Evolutionary conservation across 2,329 filamentous ascomycete genomes (phyloP), one percentile per base, ranked within the genome.

Genomic region (Zalaria obscura): DNA sequence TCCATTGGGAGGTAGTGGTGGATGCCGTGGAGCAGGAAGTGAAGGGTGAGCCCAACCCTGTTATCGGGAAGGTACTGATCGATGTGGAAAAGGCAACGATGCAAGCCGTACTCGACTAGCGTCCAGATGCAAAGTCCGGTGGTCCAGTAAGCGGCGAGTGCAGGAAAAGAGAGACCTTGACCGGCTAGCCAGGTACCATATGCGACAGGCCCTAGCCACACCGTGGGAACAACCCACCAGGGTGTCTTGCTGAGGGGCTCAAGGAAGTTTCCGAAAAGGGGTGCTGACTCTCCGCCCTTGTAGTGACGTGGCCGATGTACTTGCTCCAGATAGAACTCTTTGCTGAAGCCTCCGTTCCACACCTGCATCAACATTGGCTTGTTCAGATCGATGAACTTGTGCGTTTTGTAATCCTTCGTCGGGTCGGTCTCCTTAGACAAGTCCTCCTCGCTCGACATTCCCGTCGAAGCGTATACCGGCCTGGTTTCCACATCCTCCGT

Each of bases 1-100:
- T 98, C 91, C 91, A 98, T 96, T n/a, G 91, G 91, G 4, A 98
- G 75, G 63, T 96, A 98, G 64, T 98, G 91, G 58, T 98, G 91
- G 48, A 98, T 85, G 48, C 91, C 91, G 55, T 98, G 91, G 26
- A 98, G 82, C 34, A 95, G 66, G 66, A 98, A 98, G 61, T 98
- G 91, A 18, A 81, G 52, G 0, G 86, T 93, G 45, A 98, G 69
- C 48, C 75, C 81, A n/a, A 84, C 80, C 42, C 86, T 75, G 60
- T 96, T 93, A 59, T 98, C 85, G 0, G 91, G 91, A 7, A 98
- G 80, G 56, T 81, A 93, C 81, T 81, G 69, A 61, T 98, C 91
- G 41, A 98, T 69, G 56, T 98, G 91, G 67, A 98, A 98, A 40
- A 98, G 67, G 58, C 83, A 94, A 43, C 91, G 75, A 57, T 98